Evolutionary conservation across 2,329 filamentous ascomycete species (phyloP), one percentile per base, ranked within the genome.

Genomic region (Colletotrichum gloeosporioides): DNA sequence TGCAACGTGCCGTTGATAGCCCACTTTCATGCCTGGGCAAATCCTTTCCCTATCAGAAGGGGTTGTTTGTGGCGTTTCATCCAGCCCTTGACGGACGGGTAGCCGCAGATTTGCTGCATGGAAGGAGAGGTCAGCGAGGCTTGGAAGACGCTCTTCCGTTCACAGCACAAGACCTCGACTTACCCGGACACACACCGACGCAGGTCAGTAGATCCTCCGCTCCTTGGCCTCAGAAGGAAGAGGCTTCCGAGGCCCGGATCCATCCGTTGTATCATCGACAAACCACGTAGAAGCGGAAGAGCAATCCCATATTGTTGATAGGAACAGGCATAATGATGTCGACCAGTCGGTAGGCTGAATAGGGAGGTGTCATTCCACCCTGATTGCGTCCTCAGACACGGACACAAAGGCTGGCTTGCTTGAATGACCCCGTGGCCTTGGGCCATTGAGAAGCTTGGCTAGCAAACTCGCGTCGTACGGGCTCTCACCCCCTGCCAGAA

Each of bases 11-110:
- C 86, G 86, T 81, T 79, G 77, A 80, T 84, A 81, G 82, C 80
- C 80, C 80, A 81, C 81, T 78, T 79, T 80, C 64, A 79, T 80
- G 77, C 78, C 82, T 79, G 84, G 82, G 81, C 79, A 83, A 79
- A 82, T 83, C 82, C 81, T 79, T 84, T 83, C 81, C 81, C 82
- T 85, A 84, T 84, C 84, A 85, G 82, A 84, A 84, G 79, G 78
- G 80, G 79, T 81, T 86, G 85, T 86, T 86, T 87, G 87, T 87
- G 87, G 86, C 86, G 84, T 86, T 84, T 88, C 83, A 82, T 85
- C 85, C 84, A 83, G 83, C 81, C 80, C 85, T 84, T 86, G 83
- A 84, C 82, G 82, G 83, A 82, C 88, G 88, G 88, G 81, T 89
- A 84, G 82, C 81, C 88, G 88, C 88, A 89, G 86, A 80, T 80